Base-by-base conservation (phyloP, 345 rosid species). In the Arabis hirsuta region DNA sequence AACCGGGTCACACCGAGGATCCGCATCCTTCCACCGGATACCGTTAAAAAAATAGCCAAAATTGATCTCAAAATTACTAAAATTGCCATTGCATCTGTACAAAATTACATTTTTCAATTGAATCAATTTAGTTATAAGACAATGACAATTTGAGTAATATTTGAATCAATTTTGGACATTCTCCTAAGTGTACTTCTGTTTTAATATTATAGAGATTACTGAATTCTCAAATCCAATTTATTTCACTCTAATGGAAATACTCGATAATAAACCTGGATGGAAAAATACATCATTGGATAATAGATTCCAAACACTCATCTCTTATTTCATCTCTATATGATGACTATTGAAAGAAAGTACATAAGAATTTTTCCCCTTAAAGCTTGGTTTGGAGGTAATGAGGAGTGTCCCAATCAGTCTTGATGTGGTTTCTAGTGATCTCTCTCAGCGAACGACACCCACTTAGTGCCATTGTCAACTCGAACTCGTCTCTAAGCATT, bases 381-480 rank as follows among this genome's bases (percentile, higher is more conserved):
- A 87, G 69, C 76, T 85, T 82, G 65, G 89, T 54, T 7, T 31
- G 71, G 9, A 60, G 46, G 58, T 70, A 44, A 34, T 71, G 80
- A 52, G 96, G 96, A 67, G 5, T 24, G 66, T 91, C 96, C 96
- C 96, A 87, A 32, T 89, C 88, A 0, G 98, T 64, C 22, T 72
- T 57, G 38, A 94, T 76, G 79, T 89, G 96, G 73, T 84, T 60
- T 2, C 97, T 87, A 19, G 85, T 88, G 31, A 94, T 91, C 86
- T 91, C 98, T 74, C 79, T 84, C 12, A 94, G 82, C 0, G 95
- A 88, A 70, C 91, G 88, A 74, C 96, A 92, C 1, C 98, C 96
- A 65, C 89, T 85, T 22, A 92, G 73, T 42, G 98, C 95, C 98
- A 92, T 92, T 14, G 98, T 92, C 12, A 92, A 80, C 82, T 92